Percentiles rank a stretch among this genome's conserved stretches.
phyloP scores from a whole-genome alignment of 2,329 filamentous ascomycete genomes.

The Lecanosticta acicola region DNA sequence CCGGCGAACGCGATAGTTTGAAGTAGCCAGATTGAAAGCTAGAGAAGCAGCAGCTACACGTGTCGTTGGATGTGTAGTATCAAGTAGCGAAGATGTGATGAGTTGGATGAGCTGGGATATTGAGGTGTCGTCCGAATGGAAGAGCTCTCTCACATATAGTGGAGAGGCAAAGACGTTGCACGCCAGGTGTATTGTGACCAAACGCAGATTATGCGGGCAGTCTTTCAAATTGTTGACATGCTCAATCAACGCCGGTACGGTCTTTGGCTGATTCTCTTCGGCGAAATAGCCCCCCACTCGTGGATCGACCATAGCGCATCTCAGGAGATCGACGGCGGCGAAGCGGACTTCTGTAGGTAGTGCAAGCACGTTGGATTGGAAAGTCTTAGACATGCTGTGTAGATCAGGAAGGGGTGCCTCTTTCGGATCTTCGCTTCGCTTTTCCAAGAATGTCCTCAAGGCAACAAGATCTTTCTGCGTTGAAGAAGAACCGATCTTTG shows the following conservation, averaged over 20 bases:
- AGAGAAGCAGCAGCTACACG: slow-evolving; percentile 77
- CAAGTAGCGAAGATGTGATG: slow-evolving; percentile 71
- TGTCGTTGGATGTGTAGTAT: slow-evolving; percentile 66
- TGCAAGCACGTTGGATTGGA: slow-evolving; percentile 25
- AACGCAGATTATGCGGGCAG: slow-evolving; percentile 73
- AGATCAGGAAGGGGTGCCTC: slow-evolving; percentile 69
- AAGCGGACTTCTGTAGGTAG: slow-evolving; percentile 66
- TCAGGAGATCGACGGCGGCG: slow-evolving; percentile 76
- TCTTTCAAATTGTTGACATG: slow-evolving; percentile 51
- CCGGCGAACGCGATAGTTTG: slow-evolving; percentile 61
- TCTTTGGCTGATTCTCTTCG: slow-evolving; percentile 61
- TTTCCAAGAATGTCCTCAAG: slow-evolving; percentile 66
- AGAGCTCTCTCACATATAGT: slow-evolving; percentile 54
- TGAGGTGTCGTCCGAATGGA: slow-evolving; percentile 21
- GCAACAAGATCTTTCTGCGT: slow-evolving; percentile 55
- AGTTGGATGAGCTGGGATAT: slow-evolving; percentile 59
- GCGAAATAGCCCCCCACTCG: slow-evolving; percentile 77
- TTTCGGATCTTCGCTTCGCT: slow-evolving; percentile 54
- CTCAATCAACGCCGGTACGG: slow-evolving; percentile 57
- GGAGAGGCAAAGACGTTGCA: slow-evolving; percentile 80
- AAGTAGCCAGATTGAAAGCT: slow-evolving; percentile 72
- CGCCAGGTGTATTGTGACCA: slow-evolving; percentile 75
- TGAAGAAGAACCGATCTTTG: slow-evolving; percentile 66
- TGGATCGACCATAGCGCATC: slow-evolving; percentile 69
- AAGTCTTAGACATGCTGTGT: slow-evolving; percentile 50